These are phyloP conservation scores for Cladosporium sp. DNA, from an alignment of 2,329 filamentous ascomycete species.

Conservation along the genomic window DNA sequence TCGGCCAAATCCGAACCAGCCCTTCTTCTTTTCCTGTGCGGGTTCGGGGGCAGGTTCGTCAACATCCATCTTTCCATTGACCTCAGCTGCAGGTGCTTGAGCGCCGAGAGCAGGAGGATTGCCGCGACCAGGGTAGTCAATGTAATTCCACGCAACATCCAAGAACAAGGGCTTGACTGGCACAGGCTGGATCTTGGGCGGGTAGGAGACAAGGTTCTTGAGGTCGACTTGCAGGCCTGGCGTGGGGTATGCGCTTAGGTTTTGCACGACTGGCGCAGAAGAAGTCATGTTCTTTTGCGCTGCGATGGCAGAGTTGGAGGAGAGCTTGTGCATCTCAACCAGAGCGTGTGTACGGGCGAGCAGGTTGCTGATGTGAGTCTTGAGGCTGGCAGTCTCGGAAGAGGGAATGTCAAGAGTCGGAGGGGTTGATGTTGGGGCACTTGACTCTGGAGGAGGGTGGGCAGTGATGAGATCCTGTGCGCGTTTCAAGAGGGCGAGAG, in stretches of 20 bases:
- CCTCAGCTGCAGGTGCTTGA: constrained; percentile 22
- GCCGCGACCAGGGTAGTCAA: constrained; percentile 72
- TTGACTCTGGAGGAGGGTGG: constrained; percentile 17
- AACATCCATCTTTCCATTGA: constrained; percentile 18
- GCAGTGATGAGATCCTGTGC: constrained; percentile 59
- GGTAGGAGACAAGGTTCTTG: constrained; percentile 77
- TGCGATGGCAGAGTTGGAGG: constrained; percentile 45
- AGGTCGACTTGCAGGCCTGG: constrained; percentile 62
- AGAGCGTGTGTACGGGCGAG: constrained; percentile 79
- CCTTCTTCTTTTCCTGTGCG: constrained; percentile 43
- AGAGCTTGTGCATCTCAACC: constrained; percentile 71
- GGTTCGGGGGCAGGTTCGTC: constrained; percentile 18
- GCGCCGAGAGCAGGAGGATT: constrained; percentile 14
- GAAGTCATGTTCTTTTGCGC: constrained; percentile 41
- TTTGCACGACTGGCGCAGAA: constrained; percentile 65
- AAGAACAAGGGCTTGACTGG: constrained; percentile 95
- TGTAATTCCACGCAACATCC: constrained; percentile 96
- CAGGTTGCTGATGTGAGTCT: constrained; percentile 62
- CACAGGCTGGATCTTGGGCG: constrained; percentile 74
- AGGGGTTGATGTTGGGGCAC: constrained; percentile 41
- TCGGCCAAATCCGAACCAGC: constrained; percentile 50
- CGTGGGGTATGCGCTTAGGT: constrained; percentile 69
- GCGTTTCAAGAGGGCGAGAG: constrained; percentile 77
- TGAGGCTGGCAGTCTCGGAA: constrained; percentile 56
- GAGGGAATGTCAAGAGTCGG: constrained; percentile 65